Percentiles rank a stretch among this genome's conserved stretches.
These are phyloP conservation scores for Arthrobotrys pseudoclavata DNA, from an alignment of 2,329 filamentous ascomycete genomes.

Conservation along the genomic window DNA sequence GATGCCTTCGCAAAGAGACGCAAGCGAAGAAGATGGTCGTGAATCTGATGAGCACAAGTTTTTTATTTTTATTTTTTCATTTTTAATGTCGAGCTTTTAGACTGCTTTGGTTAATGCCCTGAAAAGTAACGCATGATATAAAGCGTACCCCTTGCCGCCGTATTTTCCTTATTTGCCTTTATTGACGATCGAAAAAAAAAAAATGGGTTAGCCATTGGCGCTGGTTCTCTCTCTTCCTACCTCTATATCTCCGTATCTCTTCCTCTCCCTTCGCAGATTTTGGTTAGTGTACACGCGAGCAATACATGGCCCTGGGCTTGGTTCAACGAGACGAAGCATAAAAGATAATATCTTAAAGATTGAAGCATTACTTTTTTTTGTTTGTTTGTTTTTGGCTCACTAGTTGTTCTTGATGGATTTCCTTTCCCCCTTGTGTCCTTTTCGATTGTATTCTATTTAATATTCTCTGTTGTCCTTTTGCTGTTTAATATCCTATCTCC, in stretches of 20 bases:
- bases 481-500: background rate
- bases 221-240: background rate
- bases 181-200: conserved; percentile 18
- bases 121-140: conserved; percentile 23
- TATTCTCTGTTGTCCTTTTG: conserved; percentile 4
- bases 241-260: background rate
- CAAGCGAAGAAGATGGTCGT: conserved; percentile 14
- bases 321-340: background rate
- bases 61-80: background rate
- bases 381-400: background rate
- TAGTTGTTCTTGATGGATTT: background rate
- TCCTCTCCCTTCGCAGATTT: conserved; percentile 3
- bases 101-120: conserved; percentile 5
- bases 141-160: conserved; percentile 1
- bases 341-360: conserved; percentile 3
- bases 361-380: conserved; percentile 5
- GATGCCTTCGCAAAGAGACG: conserved; percentile 38
- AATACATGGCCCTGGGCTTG: conserved; percentile 14
- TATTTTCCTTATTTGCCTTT: background rate
- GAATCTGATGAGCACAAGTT: background rate
- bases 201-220: conserved; percentile 11
- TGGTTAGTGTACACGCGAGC: conserved; percentile 11
- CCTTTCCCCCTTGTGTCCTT: background rate
- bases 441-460: conserved; percentile 21
- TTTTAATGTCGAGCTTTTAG: conserved; percentile 16